Conservation (phyloP, 2,329 filamentous ascomycete genomes). For the Pyricularia sp. region DNA sequence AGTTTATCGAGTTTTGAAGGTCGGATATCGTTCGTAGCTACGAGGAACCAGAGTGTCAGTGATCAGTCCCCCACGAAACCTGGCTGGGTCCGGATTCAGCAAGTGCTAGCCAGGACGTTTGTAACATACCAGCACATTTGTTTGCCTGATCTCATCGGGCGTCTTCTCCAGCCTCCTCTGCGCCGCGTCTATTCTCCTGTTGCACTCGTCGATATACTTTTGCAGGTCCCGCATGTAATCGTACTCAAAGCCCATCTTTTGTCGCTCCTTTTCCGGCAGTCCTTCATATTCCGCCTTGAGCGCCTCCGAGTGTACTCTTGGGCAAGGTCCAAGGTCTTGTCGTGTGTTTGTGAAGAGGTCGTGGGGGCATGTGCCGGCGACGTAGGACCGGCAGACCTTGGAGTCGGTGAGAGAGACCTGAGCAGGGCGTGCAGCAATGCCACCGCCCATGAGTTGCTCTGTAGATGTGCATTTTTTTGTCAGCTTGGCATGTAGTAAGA, state of each 20-base stretch:
- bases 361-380: constrained; percentile 90
- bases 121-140: constrained; percentile 55
- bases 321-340: constrained; percentile 86
- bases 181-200: constrained; percentile 82
- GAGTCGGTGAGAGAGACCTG: constrained; percentile 84
- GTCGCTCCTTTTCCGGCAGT: constrained; percentile 60
- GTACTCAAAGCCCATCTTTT: constrained; percentile 82
- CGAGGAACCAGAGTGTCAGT: neutral
- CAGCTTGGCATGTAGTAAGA: neutral
- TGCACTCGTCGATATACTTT: constrained; percentile 95
- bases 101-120: too few relatives aligned
- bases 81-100: too few relatives aligned
- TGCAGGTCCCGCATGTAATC: constrained; percentile 95
- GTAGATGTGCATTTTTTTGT: constrained; percentile 7
- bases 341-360: constrained; percentile 99
- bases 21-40: constrained; percentile 74
- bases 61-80: constrained; percentile 24
- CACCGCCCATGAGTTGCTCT: constrained; percentile 89
- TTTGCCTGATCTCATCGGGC: constrained; percentile 93
- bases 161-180: constrained; percentile 93
- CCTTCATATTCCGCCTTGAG: constrained; percentile 83
- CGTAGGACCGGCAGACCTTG: constrained; percentile 90
- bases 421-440: constrained; percentile 61
- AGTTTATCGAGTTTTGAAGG: constrained; percentile 66
- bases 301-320: constrained; percentile 79